These are phyloP conservation scores for Brassica rapa DNA, from an alignment of 345 rosid species.

Conservation along the genomic window DNA sequence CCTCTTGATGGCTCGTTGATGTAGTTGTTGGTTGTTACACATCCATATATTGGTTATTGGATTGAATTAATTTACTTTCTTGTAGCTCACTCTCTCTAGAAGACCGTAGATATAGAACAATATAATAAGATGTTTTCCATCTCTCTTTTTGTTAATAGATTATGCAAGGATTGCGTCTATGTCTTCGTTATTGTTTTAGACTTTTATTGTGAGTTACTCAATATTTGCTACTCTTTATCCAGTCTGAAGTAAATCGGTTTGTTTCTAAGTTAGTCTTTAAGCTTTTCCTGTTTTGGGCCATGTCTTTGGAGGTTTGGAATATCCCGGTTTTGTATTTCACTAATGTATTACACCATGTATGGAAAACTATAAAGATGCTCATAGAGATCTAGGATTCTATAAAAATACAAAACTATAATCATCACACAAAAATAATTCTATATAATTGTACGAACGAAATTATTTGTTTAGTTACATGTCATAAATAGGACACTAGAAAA, in stretches of 20 bases:
- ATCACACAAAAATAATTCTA: background rate
- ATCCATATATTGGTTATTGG: background rate
- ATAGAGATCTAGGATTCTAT: conserved; percentile 1
- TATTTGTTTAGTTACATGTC: conserved; percentile 28
- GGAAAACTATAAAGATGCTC: background rate
- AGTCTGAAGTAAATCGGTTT: background rate
- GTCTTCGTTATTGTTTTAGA: background rate
- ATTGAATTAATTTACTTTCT: background rate
- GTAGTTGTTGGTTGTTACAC: background rate
- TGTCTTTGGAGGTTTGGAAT: background rate
- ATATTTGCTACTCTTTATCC: background rate
- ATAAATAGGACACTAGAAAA: conserved; percentile 12
- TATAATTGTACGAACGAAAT: conserved; percentile 17
- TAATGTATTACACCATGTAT: background rate
- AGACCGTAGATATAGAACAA: background rate
- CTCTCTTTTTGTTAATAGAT: background rate
- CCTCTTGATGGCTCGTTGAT: background rate
- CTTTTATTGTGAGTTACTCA: background rate
- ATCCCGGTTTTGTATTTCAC: background rate
- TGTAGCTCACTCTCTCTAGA: background rate
- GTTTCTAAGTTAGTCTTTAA: background rate
- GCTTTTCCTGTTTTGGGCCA: background rate
- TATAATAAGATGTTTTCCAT: background rate
- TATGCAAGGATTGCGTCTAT: background rate
- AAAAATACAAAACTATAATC: background rate